Base-by-base conservation (phyloP, 148 eudicot species). In the Cornus kousa region DNA sequence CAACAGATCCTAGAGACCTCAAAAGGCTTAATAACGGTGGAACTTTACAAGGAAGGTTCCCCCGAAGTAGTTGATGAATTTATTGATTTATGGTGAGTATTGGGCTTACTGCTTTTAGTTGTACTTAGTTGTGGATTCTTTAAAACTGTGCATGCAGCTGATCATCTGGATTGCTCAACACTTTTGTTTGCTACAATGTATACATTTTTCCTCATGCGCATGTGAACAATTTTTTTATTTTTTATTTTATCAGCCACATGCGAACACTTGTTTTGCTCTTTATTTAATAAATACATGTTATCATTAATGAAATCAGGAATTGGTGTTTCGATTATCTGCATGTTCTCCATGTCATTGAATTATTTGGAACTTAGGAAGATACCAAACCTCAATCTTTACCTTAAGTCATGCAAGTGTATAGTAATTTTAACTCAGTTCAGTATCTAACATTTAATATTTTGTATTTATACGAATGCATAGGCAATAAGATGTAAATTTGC, bases 11-110 rank as follows among this genome's bases (percentile, higher is more conserved):
- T 96, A 76, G 84, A 82, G 64, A 96, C 99, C 70, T 87, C 95
- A 8, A 96, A 96, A 89, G 99, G 99, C 74, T 78, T 82, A 20
- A 86, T 96, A 59, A 90, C 89, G n/a, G 92, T 89, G 59, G 97
- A 96, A 85, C 89, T 96, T 65, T 94, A 88, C 86, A 88, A 92
- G 89, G 97, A 96, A 75, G 91, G 91, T 70, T 90, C 98, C 80
- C 90, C 98, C 40, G 92, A 86, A 81, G 83, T 87, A 68, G 97
- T 96, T 83, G 90, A 86, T 82, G 91, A 91, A 78, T 96, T 96
- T 81, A 82, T 96, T 37, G 83, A 91, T 74, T 84, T 89, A 79
- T 92, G 98, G 99, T 96, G 82, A 79, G 97, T 84, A 74, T 53
- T 73, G 22, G 20, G 68, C 68, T 28, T 24, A 72, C 8, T 68